Evolutionary conservation across 2,329 filamentous ascomycete genomes (phyloP), one percentile per base, ranked within the genome.

Genomic region (Aspergillus oerlinghausenensis): DNA sequence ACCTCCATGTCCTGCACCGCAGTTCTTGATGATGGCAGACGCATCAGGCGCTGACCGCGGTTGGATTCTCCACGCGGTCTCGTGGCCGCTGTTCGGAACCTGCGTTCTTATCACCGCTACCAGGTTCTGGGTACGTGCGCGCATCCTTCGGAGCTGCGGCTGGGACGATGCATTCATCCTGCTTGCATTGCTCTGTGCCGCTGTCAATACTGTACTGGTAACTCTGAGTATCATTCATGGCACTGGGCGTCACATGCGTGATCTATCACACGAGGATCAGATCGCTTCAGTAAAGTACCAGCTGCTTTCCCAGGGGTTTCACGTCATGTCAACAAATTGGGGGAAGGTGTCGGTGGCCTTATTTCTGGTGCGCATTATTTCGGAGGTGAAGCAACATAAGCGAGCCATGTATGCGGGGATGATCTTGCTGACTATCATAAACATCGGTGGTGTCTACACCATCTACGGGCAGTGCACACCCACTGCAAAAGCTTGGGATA

Each of bases 301-400:
- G 45, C 21, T 55, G n/a, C 32, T 60, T 3, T 59, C 56, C 19
- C 56, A 58, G 29, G 59, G 56, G 3, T 59, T 59, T 19, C 59
- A 60, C 38, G 59, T 60, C 17, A 55, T 59, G 56, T 50, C 54
- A 32, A 60, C 56, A 3, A 59, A 59, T 28, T 60, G 56, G 56
- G 59, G 59, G 3, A 60, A 60, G 43, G 52, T 53, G 3, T 60
- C 59, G 1, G 59, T 60, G 6, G 59, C 59, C 26, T 11, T 60
- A 19, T 60, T 60, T 43, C 23, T 60, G 19, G 42, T 60, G 2
- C 59, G 59, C 3, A 59, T 60, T 11, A 59, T 60, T 14, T 40
- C 51, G 1, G 49, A 29, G 26, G 56, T 54, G 3, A 60, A 55
- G 40, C 50, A 56, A 7, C 56, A 60, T 45, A 55, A 56, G 19